phyloP scores from a whole-genome alignment of 768 basidiomycete genomes.

The Leccinum truebloodii region DNA sequence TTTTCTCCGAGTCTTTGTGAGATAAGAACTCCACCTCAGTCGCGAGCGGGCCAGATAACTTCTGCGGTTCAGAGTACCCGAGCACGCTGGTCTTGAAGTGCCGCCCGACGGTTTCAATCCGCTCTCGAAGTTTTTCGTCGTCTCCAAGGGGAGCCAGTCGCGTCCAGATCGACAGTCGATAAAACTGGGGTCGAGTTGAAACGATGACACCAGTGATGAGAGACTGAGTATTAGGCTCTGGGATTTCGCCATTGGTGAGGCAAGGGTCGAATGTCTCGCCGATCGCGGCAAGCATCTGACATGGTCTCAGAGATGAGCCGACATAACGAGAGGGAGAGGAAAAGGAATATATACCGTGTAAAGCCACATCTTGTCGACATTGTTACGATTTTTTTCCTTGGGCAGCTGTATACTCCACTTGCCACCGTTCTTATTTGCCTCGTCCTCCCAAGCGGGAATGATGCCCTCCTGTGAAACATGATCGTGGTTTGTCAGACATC shows the following conservation, averaged over 20 bases:
- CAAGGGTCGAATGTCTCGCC: constrained; percentile 98
- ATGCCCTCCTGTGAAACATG: constrained; percentile 72
- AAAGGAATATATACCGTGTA: constrained; percentile 69
- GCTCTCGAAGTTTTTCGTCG: constrained; percentile 66
- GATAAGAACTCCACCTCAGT: constrained; percentile 95
- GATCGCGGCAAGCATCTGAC: constrained; percentile 97
- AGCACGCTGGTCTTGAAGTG: constrained; percentile 93
- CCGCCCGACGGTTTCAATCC: constrained; percentile 80
- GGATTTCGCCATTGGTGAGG: constrained; percentile 48
- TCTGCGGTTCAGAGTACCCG: constrained; percentile 73
- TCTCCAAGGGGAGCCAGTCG: constrained; percentile 65
- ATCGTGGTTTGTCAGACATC: constrained; percentile 3
- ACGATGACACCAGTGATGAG: constrained; percentile 94
- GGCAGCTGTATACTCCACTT: constrained; percentile 99
- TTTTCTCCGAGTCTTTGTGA: constrained; percentile 95
- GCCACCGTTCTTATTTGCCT: constrained; percentile 94
- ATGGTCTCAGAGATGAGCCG: constrained; percentile 4
- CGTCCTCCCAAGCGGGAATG: constrained; percentile 97
- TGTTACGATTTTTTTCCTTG: constrained; percentile 83
- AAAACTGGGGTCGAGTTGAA: constrained; percentile 92
- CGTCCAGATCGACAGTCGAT: constrained; percentile 98
- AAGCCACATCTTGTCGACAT: constrained; percentile 96
- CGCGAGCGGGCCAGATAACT: constrained; percentile 81
- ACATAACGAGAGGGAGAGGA: background rate
- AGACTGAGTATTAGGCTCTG: constrained; percentile 50